Conservation (phyloP, 768 basidiomycete species). For the Lentinula boryana region DNA sequence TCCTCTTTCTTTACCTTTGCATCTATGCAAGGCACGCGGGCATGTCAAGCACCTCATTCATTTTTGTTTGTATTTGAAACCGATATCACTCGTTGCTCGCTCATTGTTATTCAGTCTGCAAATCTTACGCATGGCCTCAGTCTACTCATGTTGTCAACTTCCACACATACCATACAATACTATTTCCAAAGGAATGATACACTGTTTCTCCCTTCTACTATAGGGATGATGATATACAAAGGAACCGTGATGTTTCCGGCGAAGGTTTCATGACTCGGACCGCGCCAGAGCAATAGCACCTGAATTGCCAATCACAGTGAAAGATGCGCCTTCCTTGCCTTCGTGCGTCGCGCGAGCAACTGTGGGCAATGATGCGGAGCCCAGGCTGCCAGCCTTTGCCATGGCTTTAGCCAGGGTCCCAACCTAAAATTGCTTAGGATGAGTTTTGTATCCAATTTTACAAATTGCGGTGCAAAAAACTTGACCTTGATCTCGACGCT, state of each 20-base stretch:
- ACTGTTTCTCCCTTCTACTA: too few relatives aligned
- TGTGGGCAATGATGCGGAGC: constrained; percentile 42
- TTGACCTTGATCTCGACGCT: constrained; percentile 39
- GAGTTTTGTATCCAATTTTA: background rate
- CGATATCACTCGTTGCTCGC: background rate
- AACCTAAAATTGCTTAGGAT: constrained; percentile 28
- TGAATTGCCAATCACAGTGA: constrained; percentile 52
- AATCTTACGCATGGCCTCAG: too few relatives aligned
- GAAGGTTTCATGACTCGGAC: background rate
- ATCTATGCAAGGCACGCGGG: background rate
- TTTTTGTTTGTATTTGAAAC: background rate
- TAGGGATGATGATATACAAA: too few relatives aligned
- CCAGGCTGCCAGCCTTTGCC: constrained; percentile 46
- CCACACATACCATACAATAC: background rate
- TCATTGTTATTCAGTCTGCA: background rate
- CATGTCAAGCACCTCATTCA: background rate
- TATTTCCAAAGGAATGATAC: background rate
- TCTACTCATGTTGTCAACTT: background rate
- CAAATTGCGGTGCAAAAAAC: background rate
- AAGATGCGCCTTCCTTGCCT: constrained; percentile 31
- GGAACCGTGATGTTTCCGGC: background rate
- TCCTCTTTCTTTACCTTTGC: background rate
- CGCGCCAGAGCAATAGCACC: constrained; percentile 39
- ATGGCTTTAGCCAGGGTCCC: constrained; percentile 49
- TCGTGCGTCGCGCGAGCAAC: constrained; percentile 34